phyloP scores from a whole-genome alignment of 192 early-diverging fungal species.

The Coemansia sp. region DNA sequence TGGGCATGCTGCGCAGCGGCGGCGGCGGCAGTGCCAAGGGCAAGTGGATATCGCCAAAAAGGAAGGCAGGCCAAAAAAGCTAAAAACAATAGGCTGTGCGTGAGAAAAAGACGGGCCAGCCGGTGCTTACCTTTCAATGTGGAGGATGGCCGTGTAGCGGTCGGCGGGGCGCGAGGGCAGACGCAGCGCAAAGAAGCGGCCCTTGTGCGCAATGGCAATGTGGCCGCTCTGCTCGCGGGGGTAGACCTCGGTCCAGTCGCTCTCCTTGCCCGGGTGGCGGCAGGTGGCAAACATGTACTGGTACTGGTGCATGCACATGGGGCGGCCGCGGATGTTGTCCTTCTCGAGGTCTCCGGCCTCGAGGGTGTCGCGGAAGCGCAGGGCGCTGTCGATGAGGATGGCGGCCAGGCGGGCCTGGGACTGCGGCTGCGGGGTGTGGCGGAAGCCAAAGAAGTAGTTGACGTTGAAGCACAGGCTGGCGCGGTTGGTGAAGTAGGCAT shows the following conservation, averaged over 20 bases:
- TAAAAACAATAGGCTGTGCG: background rate
- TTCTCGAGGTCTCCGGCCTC: constrained; percentile 62
- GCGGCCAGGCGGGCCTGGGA: constrained; percentile 56
- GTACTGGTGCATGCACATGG: constrained; percentile 83
- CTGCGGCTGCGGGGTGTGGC: constrained; percentile 28
- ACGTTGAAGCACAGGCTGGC: constrained; percentile 50
- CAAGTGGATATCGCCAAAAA: too few species aligned
- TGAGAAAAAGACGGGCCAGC: background rate
- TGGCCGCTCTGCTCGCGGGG: constrained; percentile 64
- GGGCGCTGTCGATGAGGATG: constrained; percentile 58
- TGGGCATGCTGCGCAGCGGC: too few species aligned
- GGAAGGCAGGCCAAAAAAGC: background rate
- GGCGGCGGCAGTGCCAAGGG: too few species aligned
- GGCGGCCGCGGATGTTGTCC: constrained; percentile 63
- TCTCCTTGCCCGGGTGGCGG: constrained; percentile 65
- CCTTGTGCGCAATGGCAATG: constrained; percentile 68
- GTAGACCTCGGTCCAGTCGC: constrained; percentile 63
- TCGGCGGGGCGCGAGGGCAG: constrained; percentile 24
- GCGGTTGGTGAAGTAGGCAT: constrained; percentile 53
- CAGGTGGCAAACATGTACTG: constrained; percentile 78
- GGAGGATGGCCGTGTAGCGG: constrained; percentile 37
- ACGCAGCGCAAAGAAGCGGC: constrained; percentile 73
- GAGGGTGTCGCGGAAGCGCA: constrained; percentile 57
- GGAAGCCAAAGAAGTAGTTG: constrained; percentile 54
- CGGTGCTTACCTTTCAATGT: constrained; percentile 52